phyloP scores from a whole-genome alignment of 2,329 filamentous ascomycete genomes.

The Xylaria sp. region DNA sequence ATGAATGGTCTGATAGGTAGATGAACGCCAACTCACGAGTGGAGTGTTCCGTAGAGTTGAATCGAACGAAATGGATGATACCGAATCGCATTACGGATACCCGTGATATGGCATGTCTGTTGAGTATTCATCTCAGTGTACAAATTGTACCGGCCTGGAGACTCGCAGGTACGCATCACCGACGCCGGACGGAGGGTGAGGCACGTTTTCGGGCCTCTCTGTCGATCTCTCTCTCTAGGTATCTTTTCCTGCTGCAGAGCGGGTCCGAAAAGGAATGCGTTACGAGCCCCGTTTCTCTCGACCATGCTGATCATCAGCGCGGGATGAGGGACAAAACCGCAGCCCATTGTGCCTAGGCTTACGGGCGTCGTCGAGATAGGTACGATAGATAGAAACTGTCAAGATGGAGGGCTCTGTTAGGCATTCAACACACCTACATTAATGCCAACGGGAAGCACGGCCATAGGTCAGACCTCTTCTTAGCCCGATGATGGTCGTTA shows the following conservation, averaged over 20 bases:
- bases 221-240: background rate
- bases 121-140: background rate
- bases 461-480: background rate
- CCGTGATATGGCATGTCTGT: background rate
- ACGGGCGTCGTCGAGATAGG: background rate
- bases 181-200: background rate
- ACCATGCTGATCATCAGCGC: background rate
- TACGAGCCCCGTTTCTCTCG: too few relatives aligned
- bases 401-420: too few relatives aligned
- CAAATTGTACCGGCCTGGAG: background rate
- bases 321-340: background rate
- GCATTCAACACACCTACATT: too few relatives aligned
- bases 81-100: too few relatives aligned
- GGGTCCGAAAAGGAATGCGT: too few relatives aligned
- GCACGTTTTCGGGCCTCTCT: slow-evolving; percentile 9
- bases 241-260: too few relatives aligned
- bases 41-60: too few relatives aligned
- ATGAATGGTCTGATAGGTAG: too few relatives aligned
- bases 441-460: background rate
- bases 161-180: slow-evolving; percentile 1
- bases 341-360: background rate
- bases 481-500: background rate
- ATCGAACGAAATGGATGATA: too few relatives aligned
- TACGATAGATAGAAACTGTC: background rate
- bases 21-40: too few relatives aligned